Evolutionary conservation across 257 asterid genomes (phyloP), one percentile per base, ranked within the genome.

Genomic region (Fraxinus excelsior): DNA sequence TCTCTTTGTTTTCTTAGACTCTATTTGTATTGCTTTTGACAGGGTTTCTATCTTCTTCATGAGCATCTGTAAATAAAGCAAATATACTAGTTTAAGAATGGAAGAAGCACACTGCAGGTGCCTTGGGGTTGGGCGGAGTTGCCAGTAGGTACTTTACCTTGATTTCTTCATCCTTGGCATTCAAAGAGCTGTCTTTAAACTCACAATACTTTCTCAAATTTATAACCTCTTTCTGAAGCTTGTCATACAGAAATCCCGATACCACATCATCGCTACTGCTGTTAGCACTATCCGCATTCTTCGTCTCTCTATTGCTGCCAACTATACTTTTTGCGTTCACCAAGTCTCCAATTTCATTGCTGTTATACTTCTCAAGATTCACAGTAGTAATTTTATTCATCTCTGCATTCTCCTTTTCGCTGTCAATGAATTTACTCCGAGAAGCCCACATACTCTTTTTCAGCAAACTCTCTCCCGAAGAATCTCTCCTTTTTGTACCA

Each of bases 141-240:
- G 14, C 65, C 37, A 46, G n/a, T 67, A 26, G 67, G 14, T 14
- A 58, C 23, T 70, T 25, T 76, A 91, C 99, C 95, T 89, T 90
- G 71, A 92, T 89, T 75, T 91, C 96, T 77, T 91, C 98, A 31
- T 91, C 95, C 87, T 90, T 90, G 26, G 94, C 80, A 53, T 74
- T 84, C 86, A 94, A 84, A 73, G 71, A 80, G 31, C 42, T 58
- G 0, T 86, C 95, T 85, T 91, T 92, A 76, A 81, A 66, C 42
- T 89, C 91, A 72, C 88, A 89, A 49, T 82, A 60, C 83, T 91
- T 94, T 82, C 96, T 92, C 85, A 92, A 83, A 49, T 65, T 80
- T 70, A 90, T 78, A 77, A 94, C 94, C 85, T 94, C 99, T 86
- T 85, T 94, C 90, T 94, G 99, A 65, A 92, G 96, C 82, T 83